Evolutionary conservation across 1,284 basidiomycete species (phyloP), one percentile per base, ranked within the genome.

Genomic region (Cryptococcus sp.): DNA sequence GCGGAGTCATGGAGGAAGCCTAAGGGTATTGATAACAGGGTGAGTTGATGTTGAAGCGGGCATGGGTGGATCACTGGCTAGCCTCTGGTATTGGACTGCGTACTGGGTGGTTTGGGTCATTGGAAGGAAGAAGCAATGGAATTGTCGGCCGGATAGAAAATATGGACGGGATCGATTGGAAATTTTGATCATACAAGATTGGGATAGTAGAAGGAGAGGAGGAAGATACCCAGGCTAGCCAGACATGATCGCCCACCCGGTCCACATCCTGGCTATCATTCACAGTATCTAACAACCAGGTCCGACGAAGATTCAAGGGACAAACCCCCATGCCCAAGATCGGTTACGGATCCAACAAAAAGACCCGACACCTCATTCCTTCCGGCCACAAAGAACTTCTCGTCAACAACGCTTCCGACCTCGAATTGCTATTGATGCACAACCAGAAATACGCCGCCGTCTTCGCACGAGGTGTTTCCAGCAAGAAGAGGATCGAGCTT

Each of bases 1-100:
- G 92, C 92, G 83, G 91, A 93, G 82, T 81, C 88, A 82, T 97
- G 92, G 93, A 83, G 92, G 78, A 97, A 94, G 81, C 91, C 91
- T 65, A 94, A 93, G 84, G 76, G 90, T 88, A 92, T 92, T 69
- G 91, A 92, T 76, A 92, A 92, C 84, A 85, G 91, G 74, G 74
- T 76, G 58, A 34, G 71, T 70, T 55, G 52, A 23, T 9, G 32
- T n/a, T n/a, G n/a, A n/a, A n/a, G n/a, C n/a, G n/a, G n/a, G n/a
- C n/a, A n/a, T n/a, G n/a, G n/a, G 34, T 18, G 21, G 34, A 18
- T 45, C 19, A 14, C 19, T 25, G 37, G 31, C 14, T 22, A 13
- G 46, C 21, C 25, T 16, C 28, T 32, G 21, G 11, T 14, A 18
- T 16, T 37, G 46, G 50, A 31, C 18, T n/a, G 48, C 41, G 34